These are phyloP conservation scores for Penicillium lividum DNA, from an alignment of 495 filamentous ascomycete genomes.

Conservation along the genomic window DNA sequence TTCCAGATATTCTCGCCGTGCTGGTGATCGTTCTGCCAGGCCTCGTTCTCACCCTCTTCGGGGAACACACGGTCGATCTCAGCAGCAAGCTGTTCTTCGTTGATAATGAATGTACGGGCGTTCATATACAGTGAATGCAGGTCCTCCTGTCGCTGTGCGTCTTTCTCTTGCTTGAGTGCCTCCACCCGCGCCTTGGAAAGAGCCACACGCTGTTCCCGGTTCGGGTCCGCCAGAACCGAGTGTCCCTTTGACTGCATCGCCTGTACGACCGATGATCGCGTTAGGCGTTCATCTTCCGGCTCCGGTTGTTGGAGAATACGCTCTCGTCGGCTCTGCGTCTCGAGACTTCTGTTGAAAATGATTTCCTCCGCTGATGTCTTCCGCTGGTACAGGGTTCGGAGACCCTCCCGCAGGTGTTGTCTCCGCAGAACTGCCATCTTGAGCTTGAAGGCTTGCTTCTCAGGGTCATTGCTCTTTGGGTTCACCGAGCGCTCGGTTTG, in stretches of 20 bases:
- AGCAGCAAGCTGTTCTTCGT: conserved; percentile 58
- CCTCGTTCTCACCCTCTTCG: conserved; percentile 45
- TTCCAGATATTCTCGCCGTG: conserved; percentile 60
- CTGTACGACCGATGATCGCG: conserved; percentile 49
- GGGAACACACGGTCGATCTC: conserved; percentile 64
- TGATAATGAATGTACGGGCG: conserved; percentile 65
- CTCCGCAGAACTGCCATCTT: conserved; percentile 60
- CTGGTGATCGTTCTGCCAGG: conserved; percentile 47
- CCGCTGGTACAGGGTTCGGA: conserved; percentile 57
- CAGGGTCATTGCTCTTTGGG: conserved; percentile 40
- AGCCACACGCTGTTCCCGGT: conserved; percentile 46
- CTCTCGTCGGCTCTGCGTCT: conserved; percentile 45
- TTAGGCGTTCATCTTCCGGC: conserved; percentile 63
- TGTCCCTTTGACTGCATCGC: conserved; percentile 42
- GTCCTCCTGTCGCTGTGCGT: conserved; percentile 42
- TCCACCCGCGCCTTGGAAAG: conserved; percentile 43
- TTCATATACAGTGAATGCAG: conserved; percentile 67
- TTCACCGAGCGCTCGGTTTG: conserved; percentile 30
- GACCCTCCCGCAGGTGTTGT: conserved; percentile 63
- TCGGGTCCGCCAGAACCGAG: conserved; percentile 46
- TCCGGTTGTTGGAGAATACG: conserved; percentile 50
- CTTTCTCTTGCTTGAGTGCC: conserved; percentile 38
- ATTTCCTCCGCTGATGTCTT: conserved; percentile 47
- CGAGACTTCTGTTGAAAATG: conserved; percentile 36
- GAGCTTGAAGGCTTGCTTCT: conserved; percentile 62